These are phyloP conservation scores for Extremus antarcticus DNA, from an alignment of 495 filamentous ascomycete genomes.

Conservation along the genomic window DNA sequence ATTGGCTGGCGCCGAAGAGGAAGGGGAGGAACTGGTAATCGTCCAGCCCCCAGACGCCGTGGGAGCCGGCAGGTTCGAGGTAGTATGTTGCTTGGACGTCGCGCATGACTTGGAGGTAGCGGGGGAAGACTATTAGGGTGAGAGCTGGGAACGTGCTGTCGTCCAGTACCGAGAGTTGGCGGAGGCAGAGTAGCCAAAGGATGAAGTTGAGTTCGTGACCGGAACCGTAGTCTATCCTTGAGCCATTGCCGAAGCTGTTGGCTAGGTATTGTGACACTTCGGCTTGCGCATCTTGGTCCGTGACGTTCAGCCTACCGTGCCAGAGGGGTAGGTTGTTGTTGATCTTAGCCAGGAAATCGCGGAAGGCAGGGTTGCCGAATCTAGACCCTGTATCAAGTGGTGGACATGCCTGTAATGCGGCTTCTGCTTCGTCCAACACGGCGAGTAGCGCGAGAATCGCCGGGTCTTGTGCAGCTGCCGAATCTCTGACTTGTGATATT, in stretches of 20 bases:
- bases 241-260: constrained; percentile 73
- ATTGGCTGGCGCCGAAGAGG: constrained; percentile 82
- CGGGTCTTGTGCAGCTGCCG: constrained; percentile 37
- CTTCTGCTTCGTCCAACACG: constrained; percentile 57
- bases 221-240: constrained; percentile 92
- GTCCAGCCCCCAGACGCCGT: constrained; percentile 50
- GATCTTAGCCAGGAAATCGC: constrained; percentile 66
- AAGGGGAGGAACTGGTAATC: constrained; percentile 98
- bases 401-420: constrained; percentile 53
- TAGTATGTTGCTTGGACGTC: constrained; percentile 80
- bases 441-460: constrained; percentile 52
- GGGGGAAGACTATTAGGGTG: constrained; percentile 64
- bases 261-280: constrained; percentile 73
- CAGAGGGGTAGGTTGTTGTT: constrained; percentile 41
- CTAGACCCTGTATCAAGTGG: constrained; percentile 78
- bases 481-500: constrained; percentile 51
- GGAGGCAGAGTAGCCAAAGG: constrained; percentile 84
- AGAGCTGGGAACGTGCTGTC: constrained; percentile 56
- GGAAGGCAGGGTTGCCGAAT: constrained; percentile 90
- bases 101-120: constrained; percentile 74
- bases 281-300: constrained; percentile 41
- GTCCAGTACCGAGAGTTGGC: constrained; percentile 60
- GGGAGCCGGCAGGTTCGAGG: constrained; percentile 86
- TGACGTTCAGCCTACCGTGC: constrained; percentile 38
- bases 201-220: constrained; percentile 96